A percentile compares a stretch with the other conserved stretches of the same genome.
Evolutionary conservation across 495 filamentous ascomycete genomes (phyloP).

Genomic region (Friedmanniomyces endolithicus): DNA sequence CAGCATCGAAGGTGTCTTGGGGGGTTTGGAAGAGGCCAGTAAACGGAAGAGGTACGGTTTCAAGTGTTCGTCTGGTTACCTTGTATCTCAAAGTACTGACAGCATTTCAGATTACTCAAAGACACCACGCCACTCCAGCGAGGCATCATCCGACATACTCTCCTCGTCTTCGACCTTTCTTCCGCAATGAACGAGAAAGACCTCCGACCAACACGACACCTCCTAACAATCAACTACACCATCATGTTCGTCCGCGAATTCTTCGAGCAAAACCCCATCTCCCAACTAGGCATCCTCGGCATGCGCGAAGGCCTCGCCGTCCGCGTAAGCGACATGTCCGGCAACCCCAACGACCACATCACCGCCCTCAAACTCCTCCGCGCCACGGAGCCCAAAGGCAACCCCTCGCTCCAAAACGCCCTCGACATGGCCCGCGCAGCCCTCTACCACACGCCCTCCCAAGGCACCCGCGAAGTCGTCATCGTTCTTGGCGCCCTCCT

Average conservation of each 20-base stretch:
- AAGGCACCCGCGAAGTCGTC: slow-evolving; percentile 85
- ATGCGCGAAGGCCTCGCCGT: slow-evolving; percentile 82
- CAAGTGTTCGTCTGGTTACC: not conserved
- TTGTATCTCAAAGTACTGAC: not conserved
- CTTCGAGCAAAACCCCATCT: slow-evolving; percentile 99
- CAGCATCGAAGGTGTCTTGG: slow-evolving; percentile 56
- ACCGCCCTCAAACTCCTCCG: slow-evolving; percentile 58
- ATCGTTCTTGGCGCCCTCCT: slow-evolving; percentile 85
- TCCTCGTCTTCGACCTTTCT: slow-evolving; percentile 85
- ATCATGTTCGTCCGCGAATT: slow-evolving; percentile 83
- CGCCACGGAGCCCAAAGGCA: slow-evolving; percentile 69
- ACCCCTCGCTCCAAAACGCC: slow-evolving; percentile 86
- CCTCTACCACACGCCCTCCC: slow-evolving; percentile 79
- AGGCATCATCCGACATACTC: slow-evolving; percentile 88
- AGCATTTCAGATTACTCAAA: slow-evolving; percentile 51
- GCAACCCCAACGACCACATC: slow-evolving; percentile 83
- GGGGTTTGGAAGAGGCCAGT: slow-evolving; percentile 53
- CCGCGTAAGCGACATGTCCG: slow-evolving; percentile 74
- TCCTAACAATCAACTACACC: slow-evolving; percentile 70
- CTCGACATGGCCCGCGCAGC: slow-evolving; percentile 85
- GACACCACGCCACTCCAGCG: slow-evolving; percentile 92
- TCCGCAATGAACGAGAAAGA: slow-evolving; percentile 94
- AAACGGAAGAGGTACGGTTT: slow-evolving; percentile 58
- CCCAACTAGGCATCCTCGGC: slow-evolving; percentile 78
- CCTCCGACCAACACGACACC: slow-evolving; percentile 71